Conservation (phyloP, 2,329 filamentous ascomycete genomes). For the Xylariaceae sp. region DNA sequence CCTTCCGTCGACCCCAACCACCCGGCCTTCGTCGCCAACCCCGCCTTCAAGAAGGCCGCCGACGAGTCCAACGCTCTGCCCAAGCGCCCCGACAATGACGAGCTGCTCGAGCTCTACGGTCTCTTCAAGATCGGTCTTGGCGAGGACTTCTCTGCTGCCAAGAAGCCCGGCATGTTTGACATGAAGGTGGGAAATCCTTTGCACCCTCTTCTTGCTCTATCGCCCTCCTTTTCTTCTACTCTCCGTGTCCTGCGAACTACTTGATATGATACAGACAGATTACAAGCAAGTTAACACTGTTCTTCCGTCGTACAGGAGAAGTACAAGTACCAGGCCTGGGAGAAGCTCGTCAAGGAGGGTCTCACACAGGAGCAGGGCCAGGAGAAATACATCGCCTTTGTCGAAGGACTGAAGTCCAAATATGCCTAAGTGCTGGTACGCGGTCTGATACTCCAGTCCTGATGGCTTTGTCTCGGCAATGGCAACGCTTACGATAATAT, state of each 20-base stretch:
- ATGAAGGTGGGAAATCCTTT: slow-evolving; percentile 50
- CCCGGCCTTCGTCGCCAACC: slow-evolving; percentile 10
- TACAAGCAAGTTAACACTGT: slow-evolving; percentile 1
- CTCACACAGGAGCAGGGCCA: slow-evolving; percentile 64
- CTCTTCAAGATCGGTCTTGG: slow-evolving; percentile 56
- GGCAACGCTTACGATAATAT: too few relatives aligned
- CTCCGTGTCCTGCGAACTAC: neutral
- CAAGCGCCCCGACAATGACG: slow-evolving; percentile 58
- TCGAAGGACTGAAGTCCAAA: slow-evolving; percentile 67
- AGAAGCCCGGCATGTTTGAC: slow-evolving; percentile 65
- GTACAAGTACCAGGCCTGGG: slow-evolving; percentile 76
- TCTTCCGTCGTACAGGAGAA: slow-evolving; percentile 54
- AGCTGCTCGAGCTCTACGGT: slow-evolving; percentile 61
- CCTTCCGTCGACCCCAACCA: slow-evolving; percentile 7
- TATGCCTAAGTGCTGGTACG: slow-evolving; percentile 59
- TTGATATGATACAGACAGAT: neutral
- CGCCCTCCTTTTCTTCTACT: too few relatives aligned
- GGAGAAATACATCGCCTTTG: slow-evolving; percentile 68
- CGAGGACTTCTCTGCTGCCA: slow-evolving; percentile 54
- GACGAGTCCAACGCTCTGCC: slow-evolving; percentile 64
- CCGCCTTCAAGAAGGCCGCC: slow-evolving; percentile 16
- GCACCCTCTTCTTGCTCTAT: neutral
- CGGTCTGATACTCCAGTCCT: too few relatives aligned
- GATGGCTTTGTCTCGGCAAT: too few relatives aligned
- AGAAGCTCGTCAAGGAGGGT: slow-evolving; percentile 62